Evolutionary conservation across 2,329 filamentous ascomycete genomes (phyloP), one percentile per base, ranked within the genome.

Genomic region (Xylaria sp.): DNA sequence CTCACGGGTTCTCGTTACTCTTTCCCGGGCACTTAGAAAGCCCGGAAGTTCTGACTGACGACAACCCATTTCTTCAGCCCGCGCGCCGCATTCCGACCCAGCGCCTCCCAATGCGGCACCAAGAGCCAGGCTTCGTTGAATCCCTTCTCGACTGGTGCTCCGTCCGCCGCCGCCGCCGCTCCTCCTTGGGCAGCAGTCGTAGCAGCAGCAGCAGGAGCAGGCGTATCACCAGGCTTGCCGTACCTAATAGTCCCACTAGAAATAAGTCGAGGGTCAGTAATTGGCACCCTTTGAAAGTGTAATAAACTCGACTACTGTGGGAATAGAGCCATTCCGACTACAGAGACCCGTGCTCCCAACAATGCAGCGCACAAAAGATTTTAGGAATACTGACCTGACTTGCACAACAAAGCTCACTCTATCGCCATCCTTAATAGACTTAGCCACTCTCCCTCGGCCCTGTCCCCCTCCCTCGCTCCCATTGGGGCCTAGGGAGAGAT

Each of bases 71-170:
- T 84, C 76, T 85, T 87, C 63, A 84, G 75, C 1, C 84, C 84
- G 68, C 86, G 85, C 2, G 85, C 80, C 44, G 87, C 85, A 71
- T 88, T 89, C 65, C 82, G 82, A 4, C 81, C 83, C 73, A 86
- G 83, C 0, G 84, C 81, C 72, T 90, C 87, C 87, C 89, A 87
- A 81, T 93, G 93, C 8, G 94, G 93, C 46, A 95, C 92, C 64
- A 97, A 84, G 28, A 97, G 87, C 78, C 97, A 91, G 0, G 87
- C 91, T 80, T 97, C 94, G 76, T 89, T 91, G 79, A 97, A 97
- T 44, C 88, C 89, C 73, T 89, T 89, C 79, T 89, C 86, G 37
- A 46, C 12, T 52, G 66, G 66, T 12, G 54, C 51, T 3, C n/a
- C 61, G 2, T 56, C 90, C 88, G 70, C 85, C 85, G 68, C 10